Conservation (phyloP, 768 basidiomycete genomes). For the Termitomyces titanicus region DNA sequence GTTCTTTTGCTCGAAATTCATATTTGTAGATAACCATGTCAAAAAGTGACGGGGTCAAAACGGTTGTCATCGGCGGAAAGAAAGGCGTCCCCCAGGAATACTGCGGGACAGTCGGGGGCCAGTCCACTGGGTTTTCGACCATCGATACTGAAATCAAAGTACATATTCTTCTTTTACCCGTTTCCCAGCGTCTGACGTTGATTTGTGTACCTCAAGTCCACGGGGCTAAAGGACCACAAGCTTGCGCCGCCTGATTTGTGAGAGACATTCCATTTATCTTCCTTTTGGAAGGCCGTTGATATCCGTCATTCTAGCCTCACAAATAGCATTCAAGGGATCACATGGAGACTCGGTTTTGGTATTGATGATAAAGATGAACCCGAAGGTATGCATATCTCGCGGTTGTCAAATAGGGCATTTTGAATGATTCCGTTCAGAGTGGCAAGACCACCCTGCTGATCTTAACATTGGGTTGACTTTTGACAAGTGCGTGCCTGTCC, state of each 20-base stretch:
- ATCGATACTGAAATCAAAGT: slow-evolving; percentile 61
- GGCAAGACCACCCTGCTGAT: slow-evolving; percentile 55
- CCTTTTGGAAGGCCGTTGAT: slow-evolving; percentile 2
- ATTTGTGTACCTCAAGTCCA: slow-evolving; percentile 29
- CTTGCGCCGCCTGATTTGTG: slow-evolving; percentile 61
- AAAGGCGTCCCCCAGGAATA: slow-evolving; percentile 47
- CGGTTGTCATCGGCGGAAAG: slow-evolving; percentile 53
- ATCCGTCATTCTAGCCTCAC: slow-evolving; percentile 31
- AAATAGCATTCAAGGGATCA: slow-evolving; percentile 56
- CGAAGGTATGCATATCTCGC: slow-evolving; percentile 39
- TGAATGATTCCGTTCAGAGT: slow-evolving; percentile 34
- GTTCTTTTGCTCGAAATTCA: neutral
- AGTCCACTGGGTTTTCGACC: slow-evolving; percentile 53
- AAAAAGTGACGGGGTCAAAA: slow-evolving; percentile 53
- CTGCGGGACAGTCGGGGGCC: slow-evolving; percentile 61
- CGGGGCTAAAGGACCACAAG: slow-evolving; percentile 47
- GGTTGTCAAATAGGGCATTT: neutral
- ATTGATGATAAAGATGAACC: slow-evolving; percentile 47
- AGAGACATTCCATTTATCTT: slow-evolving; percentile 12
- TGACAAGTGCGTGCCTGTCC: slow-evolving; percentile 37
- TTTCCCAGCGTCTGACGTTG: neutral
- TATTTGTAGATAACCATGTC: slow-evolving; percentile 52
- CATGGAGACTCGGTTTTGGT: slow-evolving; percentile 60
- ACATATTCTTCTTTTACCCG: neutral
- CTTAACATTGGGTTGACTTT: slow-evolving; percentile 47